Evolutionary conservation across 257 asterid genomes (phyloP).

Genomic region (Ballota nigra): DNA sequence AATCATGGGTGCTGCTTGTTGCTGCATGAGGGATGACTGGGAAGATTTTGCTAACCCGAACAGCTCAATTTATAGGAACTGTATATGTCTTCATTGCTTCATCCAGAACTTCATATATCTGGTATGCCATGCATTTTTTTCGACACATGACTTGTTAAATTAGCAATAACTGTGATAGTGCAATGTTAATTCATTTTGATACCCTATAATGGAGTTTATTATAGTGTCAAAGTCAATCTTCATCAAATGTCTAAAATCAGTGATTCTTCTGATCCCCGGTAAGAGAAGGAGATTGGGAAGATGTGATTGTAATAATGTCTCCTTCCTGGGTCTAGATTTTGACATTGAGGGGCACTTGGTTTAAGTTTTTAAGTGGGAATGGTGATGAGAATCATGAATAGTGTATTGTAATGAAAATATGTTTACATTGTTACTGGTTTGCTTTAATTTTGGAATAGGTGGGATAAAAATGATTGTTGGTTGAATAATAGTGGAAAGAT

Average conservation of each 20-base stretch:
- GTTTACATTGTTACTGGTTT: too few relatives aligned
- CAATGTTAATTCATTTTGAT: not conserved
- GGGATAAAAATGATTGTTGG: too few relatives aligned
- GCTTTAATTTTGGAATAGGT: too few relatives aligned
- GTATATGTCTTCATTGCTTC: slow-evolving; percentile 74
- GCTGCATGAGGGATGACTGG: slow-evolving; percentile 79
- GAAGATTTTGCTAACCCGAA: slow-evolving; percentile 72
- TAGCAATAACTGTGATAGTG: not conserved
- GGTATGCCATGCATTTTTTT: slow-evolving; percentile 40
- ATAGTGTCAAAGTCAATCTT: not conserved
- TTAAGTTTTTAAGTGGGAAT: too few relatives aligned
- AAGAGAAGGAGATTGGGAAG: not conserved
- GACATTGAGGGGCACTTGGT: not conserved
- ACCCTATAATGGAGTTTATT: not conserved
- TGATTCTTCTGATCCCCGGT: not conserved
- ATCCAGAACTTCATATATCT: slow-evolving; percentile 55
- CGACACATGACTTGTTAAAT: not conserved
- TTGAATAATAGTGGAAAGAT: too few relatives aligned
- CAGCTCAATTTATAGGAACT: slow-evolving; percentile 65
- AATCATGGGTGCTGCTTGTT: slow-evolving; percentile 84
- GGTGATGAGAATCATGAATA: too few relatives aligned
- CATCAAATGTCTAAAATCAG: not conserved
- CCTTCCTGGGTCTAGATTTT: not conserved
- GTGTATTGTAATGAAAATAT: too few relatives aligned
- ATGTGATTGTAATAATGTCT: not conserved